Evolutionary conservation across 306 rosid genomes (phyloP), one percentile per base, ranked within the genome.

Genomic region (Delonix regia): DNA sequence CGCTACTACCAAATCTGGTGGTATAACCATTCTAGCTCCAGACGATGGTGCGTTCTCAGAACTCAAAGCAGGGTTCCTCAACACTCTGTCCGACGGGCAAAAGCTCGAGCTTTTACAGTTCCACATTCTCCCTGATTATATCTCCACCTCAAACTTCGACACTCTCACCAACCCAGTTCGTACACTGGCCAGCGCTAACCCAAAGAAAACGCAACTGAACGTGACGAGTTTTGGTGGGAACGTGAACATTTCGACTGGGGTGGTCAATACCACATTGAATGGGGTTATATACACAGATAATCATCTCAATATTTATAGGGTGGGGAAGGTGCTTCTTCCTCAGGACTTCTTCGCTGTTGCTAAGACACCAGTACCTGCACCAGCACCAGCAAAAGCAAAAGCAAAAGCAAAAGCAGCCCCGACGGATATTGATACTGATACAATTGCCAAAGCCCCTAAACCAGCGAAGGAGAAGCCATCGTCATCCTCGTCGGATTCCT

Each of bases 21-120:
- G 89, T 24, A 21, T 88, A 21, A 88, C 97, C 25, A 42, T 91
- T 0, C 78, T 91, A 0, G 90, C 92, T 0, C 87, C 89, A 0
- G 87, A 86, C 0, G 93, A 91, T 69, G 71, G 79, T 6, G 89
- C 97, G 13, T 91, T 91, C 78, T 71, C 97, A 0, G 81, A 63
- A 49, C 97, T 91, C 73, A 85, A 86, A 72, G 76, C 93, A 3
- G 93, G 97, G 1, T 89, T 89, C 83, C 92, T 89, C 39, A 91
- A 91, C 80, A 36, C 83, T 1, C 85, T 89, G 0, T 77, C 85
- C 1, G 87, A 89, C 21, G 77, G 71, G 10, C 83, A 88, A 28
- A 91, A 91, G 15, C 92, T 82, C 0, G 83, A 89, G 41, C 89
- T 89, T 3, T 66, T 91, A n/a, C 97, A 88, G 48, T 91, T 86